Evolutionary conservation across 2,329 filamentous ascomycete species (phyloP), one percentile per base, ranked within the genome.

Genomic region (Lithohypha guttulata): DNA sequence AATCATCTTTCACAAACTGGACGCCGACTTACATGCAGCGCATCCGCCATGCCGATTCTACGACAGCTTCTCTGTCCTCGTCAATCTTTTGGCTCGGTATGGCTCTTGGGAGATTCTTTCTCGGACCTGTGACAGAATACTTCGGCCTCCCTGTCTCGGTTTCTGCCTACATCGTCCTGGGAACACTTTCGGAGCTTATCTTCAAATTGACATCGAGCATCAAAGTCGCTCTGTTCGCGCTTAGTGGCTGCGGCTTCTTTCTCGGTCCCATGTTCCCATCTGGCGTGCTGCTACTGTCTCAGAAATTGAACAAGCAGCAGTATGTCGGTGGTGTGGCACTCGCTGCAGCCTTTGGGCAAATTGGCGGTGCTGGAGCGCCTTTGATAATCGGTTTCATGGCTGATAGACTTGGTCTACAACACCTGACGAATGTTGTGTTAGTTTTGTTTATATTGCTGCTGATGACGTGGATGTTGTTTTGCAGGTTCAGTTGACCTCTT

Each of bases 61-160:
- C 60, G 9, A 44, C 61, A 0, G 58, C 64, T 4, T 60, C 59
- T 6, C 49, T 66, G 1, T 59, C 61, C 7, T 65, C 62, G 0
- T 64, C 64, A 1, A 58, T 58, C 0, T 69, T 65, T 48, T 68
- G 64, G 59, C 51, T 57, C 13, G 65, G 65, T 11, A 66, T 66
- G 60, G 60, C 62, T 0, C 39, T 57, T 4, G 65, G 65, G 0
- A 50, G 65, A 42, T 36, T 61, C 4, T 28, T 46, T 0, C 50
- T 63, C 4, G 58, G 59, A 1, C 23, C 43, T 13, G 48, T 59
- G 5, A 61, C 59, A 0, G 55, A 60, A 13, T 50, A 30, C 23
- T 37, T 60, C 2, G 57, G 58, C 3, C 47, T 58, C 1, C 40
- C 54, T 4, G 15, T 21, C 3, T 53, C 57, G 0, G 53, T 54